Conservation (phyloP, 768 basidiomycete species). For the Tulasnella sp. region DNA sequence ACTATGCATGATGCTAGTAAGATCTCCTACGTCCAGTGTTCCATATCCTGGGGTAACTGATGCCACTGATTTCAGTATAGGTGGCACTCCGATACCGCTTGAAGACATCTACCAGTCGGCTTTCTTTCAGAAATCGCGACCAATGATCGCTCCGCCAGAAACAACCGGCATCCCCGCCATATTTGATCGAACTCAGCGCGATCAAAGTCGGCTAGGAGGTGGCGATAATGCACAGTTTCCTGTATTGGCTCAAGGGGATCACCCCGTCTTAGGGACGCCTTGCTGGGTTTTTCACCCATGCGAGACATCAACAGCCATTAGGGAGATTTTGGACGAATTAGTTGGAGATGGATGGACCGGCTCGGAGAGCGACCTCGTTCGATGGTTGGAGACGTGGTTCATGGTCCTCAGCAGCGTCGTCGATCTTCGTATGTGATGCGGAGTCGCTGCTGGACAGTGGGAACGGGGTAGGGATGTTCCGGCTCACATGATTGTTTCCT, state of each 20-base stretch:
- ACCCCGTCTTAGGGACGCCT: constrained; percentile 67
- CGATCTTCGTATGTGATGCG: constrained; percentile 36
- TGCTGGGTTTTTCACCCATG: constrained; percentile 91
- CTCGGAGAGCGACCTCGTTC: neutral
- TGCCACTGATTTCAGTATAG: constrained; percentile 41
- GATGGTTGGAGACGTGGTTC: constrained; percentile 64
- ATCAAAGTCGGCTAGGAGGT: constrained; percentile 22
- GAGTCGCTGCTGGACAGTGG: neutral
- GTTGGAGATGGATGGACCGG: constrained; percentile 9
- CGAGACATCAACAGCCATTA: constrained; percentile 61
- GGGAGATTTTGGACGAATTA: constrained; percentile 57
- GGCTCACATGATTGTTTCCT: constrained; percentile 28
- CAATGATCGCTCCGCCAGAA: constrained; percentile 17
- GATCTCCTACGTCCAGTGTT: constrained; percentile 39
- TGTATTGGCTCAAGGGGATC: constrained; percentile 80
- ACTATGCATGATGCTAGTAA: constrained; percentile 61
- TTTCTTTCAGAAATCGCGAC: constrained; percentile 49
- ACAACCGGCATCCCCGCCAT: neutral
- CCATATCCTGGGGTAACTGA: constrained; percentile 25
- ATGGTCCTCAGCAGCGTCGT: constrained; percentile 66
- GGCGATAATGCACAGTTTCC: constrained; percentile 50
- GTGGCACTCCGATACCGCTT: constrained; percentile 59
- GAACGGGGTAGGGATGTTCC: constrained; percentile 14
- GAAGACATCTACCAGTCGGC: constrained; percentile 53
- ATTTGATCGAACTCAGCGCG: neutral